Conservation (phyloP, 495 filamentous ascomycete genomes). For the Penicillium pancosmium region DNA sequence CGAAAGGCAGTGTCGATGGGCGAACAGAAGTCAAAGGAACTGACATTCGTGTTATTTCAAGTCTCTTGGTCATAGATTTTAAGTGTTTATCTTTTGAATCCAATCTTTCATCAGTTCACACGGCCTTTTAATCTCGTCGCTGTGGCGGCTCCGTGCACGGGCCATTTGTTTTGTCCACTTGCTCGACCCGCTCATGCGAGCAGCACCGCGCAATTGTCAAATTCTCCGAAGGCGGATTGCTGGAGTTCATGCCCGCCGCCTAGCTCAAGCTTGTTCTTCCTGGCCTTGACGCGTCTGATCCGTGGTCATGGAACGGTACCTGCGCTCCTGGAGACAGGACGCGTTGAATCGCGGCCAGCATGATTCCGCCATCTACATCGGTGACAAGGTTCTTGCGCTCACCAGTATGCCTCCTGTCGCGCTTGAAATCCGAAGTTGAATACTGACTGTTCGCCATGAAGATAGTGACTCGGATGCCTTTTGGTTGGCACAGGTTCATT, state of each 20-base stretch:
- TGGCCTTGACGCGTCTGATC: slow-evolving; percentile 8
- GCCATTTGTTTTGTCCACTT: slow-evolving; percentile 32
- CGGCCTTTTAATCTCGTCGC: not conserved
- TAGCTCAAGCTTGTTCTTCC: not conserved
- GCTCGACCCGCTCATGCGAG: slow-evolving; percentile 28
- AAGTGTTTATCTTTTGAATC: not conserved
- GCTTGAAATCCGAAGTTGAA: not conserved
- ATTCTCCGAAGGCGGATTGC: slow-evolving; percentile 13
- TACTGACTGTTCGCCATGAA: slow-evolving; percentile 41
- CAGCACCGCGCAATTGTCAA: slow-evolving; percentile 8
- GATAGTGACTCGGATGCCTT: slow-evolving; percentile 90
- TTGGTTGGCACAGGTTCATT: slow-evolving; percentile 93
- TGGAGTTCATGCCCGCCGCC: slow-evolving; percentile 1
- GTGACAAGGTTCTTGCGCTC: slow-evolving; percentile 92
- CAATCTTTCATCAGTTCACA: not conserved
- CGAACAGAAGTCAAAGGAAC: not conserved
- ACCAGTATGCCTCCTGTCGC: slow-evolving; percentile 62
- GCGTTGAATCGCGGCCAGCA: slow-evolving; percentile 91
- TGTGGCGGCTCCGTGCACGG: slow-evolving; percentile 20
- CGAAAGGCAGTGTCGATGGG: slow-evolving; percentile 2
- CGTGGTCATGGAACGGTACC: slow-evolving; percentile 78
- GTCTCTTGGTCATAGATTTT: not conserved
- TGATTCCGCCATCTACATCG: slow-evolving; percentile 93
- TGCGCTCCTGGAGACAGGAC: slow-evolving; percentile 91
- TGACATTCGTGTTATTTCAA: not conserved